These are phyloP conservation scores for Skeletonema potamos DNA, from an alignment of 108 stramenopile genomes.

Conservation along the genomic window DNA sequence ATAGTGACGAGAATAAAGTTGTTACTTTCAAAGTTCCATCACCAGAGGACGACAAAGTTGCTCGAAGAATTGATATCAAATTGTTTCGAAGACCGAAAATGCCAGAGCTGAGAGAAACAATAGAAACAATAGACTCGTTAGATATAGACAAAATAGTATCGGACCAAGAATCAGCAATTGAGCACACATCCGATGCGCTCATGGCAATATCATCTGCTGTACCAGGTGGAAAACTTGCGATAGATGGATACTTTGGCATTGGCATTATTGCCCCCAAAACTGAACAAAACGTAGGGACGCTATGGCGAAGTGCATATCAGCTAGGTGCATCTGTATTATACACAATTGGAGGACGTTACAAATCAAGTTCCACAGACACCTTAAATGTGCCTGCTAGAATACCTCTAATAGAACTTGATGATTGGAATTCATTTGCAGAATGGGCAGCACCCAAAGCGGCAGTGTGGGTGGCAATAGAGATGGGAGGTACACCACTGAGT, in stretches of 20 bases:
- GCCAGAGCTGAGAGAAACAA: neutral
- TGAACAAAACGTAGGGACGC: slow-evolving; percentile 29
- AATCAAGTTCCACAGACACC: slow-evolving; percentile 29
- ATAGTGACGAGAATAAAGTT: neutral
- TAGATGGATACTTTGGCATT: slow-evolving; percentile 44
- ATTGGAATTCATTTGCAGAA: slow-evolving; percentile 44
- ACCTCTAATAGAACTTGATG: slow-evolving; percentile 39
- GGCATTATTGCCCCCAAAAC: slow-evolving; percentile 45
- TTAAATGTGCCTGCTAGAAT: slow-evolving; percentile 36
- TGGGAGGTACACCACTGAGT: slow-evolving; percentile 44
- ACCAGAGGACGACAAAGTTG: neutral
- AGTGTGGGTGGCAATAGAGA: slow-evolving; percentile 51
- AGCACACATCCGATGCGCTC: slow-evolving; percentile 30
- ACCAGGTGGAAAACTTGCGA: slow-evolving; percentile 15
- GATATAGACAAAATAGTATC: neutral
- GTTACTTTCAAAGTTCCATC: slow-evolving; percentile 16
- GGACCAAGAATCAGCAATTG: neutral
- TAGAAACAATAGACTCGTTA: neutral
- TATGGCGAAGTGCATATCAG: slow-evolving; percentile 37
- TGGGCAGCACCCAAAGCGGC: slow-evolving; percentile 27
- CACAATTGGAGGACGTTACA: slow-evolving; percentile 50
- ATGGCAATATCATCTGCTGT: slow-evolving; percentile 18
- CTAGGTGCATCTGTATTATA: slow-evolving; percentile 46
- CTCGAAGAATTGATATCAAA: slow-evolving; percentile 31
- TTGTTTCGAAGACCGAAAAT: slow-evolving; percentile 30